A percentile compares a stretch with the other conserved stretches of the same genome.
Evolutionary conservation across 345 rosid species (phyloP).

Genomic region (Citrus mangshanensis): DNA sequence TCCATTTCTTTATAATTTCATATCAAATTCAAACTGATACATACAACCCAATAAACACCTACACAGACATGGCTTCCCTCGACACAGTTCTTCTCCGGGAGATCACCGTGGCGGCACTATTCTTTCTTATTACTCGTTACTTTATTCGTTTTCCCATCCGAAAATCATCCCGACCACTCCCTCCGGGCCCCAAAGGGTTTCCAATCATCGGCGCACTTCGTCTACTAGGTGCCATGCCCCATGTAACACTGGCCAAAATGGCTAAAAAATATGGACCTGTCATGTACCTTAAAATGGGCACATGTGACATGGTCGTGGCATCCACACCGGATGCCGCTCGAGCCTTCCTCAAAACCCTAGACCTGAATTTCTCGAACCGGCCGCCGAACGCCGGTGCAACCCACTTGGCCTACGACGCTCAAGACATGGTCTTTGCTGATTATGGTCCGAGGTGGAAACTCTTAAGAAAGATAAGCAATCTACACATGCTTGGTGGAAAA

Average conservation of each 20-base stretch:
- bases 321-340: conserved; percentile 53
- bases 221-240: conserved; percentile 54
- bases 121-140: conserved; percentile 24
- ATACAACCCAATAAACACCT: background rate
- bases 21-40: background rate
- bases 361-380: conserved; percentile 55
- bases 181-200: conserved; percentile 58
- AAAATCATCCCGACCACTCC: conserved; percentile 19
- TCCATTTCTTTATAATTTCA: background rate
- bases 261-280: conserved; percentile 54
- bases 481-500: conserved; percentile 61
- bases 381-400: conserved; percentile 52
- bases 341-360: conserved; percentile 54
- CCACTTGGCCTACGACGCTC: conserved; percentile 49
- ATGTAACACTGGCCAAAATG: conserved; percentile 43
- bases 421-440: conserved; percentile 61
- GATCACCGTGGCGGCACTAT: background rate
- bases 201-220: conserved; percentile 58
- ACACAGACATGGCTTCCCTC: background rate
- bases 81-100: background rate
- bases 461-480: conserved; percentile 51
- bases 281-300: conserved; percentile 53
- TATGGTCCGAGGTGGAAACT: conserved; percentile 58
- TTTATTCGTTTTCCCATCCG: conserved; percentile 14
- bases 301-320: conserved; percentile 48